Evolutionary conservation across 345 rosid genomes (phyloP).

Genomic region (Eucalyptus shirleyi): DNA sequence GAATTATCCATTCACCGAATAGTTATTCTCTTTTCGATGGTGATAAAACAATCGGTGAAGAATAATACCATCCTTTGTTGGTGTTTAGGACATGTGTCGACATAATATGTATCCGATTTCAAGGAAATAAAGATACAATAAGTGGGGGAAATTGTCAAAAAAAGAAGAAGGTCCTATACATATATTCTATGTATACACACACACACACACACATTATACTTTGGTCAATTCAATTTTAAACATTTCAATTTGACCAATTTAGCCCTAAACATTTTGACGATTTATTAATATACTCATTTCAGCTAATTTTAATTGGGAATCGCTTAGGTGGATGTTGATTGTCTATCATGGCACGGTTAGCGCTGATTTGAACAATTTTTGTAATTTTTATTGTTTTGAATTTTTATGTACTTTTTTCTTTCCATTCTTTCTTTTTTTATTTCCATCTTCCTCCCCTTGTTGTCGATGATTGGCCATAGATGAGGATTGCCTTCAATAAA

Average conservation of each 20-base stretch:
- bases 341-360: rapidly evolving
- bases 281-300: rapidly evolving
- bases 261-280: rapidly evolving
- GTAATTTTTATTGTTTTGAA: no score
- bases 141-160: background rate
- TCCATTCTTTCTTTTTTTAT: no score
- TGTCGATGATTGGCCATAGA: background rate
- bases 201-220: no score
- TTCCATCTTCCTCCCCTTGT: background rate
- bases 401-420: no score
- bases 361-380: no score
- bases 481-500: background rate
- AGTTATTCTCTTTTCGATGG: background rate
- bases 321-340: rapidly evolving
- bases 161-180: no score
- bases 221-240: no score
- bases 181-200: rapidly evolving
- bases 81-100: background rate
- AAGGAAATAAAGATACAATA: background rate
- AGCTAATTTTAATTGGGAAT: no score
- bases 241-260: no score
- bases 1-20: background rate
- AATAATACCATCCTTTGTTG: background rate
- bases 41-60: background rate
- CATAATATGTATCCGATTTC: background rate